Conservation (phyloP, 2,329 filamentous ascomycete genomes). For the Eurotiales sp. region DNA sequence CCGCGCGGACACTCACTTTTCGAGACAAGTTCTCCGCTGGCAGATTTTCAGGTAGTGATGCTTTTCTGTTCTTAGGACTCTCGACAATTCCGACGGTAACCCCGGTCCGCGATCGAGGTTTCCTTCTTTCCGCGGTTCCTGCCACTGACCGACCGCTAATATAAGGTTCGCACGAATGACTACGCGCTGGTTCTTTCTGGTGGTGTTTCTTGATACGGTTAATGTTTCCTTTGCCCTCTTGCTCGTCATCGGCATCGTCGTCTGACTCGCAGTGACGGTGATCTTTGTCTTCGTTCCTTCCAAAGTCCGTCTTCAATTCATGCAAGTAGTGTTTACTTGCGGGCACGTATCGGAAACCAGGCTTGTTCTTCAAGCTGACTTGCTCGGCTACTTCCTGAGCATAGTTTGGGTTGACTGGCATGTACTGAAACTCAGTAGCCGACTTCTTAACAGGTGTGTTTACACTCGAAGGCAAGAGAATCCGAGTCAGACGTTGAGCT, state of each 20-base stretch:
- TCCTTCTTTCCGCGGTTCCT: not conserved
- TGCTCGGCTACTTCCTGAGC: constrained; percentile 26
- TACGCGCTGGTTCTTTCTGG: constrained; percentile 1
- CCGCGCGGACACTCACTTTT: not conserved
- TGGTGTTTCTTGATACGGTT: not conserved
- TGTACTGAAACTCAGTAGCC: constrained; percentile 30
- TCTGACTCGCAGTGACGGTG: constrained; percentile 1
- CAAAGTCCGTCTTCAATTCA: constrained; percentile 22
- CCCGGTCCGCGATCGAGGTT: not conserved
- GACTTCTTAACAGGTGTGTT: constrained; percentile 8
- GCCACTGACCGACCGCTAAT: not conserved
- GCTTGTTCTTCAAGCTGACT: constrained; percentile 11
- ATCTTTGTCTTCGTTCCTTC: constrained; percentile 4
- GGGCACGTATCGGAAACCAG: constrained; percentile 32
- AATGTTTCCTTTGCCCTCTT: not conserved
- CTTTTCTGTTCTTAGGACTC: not conserved
- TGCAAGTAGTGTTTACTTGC: constrained; percentile 24
- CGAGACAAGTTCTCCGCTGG: constrained; percentile 1
- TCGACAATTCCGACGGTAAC: constrained; percentile 1
- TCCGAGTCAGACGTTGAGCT: constrained; percentile 10
- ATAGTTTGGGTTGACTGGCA: constrained; percentile 31
- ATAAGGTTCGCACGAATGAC: constrained; percentile 12
- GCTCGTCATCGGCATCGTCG: constrained; percentile 2
- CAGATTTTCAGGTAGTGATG: constrained; percentile 2
- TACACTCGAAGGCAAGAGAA: constrained; percentile 12